These are phyloP conservation scores for Raffaelea ambrosiae DNA, from an alignment of 2,329 filamentous ascomycete species.

Conservation along the genomic window DNA sequence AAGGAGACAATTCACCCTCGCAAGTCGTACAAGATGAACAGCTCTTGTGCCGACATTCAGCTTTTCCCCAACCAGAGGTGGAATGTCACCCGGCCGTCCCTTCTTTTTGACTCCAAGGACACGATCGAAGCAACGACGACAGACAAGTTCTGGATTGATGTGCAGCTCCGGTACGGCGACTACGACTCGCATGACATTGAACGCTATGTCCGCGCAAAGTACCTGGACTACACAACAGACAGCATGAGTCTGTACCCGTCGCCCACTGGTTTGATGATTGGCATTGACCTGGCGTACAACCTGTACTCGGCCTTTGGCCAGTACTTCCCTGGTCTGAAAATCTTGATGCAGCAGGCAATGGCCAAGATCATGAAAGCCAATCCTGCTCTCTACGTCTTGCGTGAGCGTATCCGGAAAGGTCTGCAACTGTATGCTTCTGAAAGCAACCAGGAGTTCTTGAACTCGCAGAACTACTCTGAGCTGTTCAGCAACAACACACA, in stretches of 20 bases:
- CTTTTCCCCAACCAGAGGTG: conserved; percentile 97
- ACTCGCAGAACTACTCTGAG: conserved; percentile 98
- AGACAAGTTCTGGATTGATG: conserved; percentile 99
- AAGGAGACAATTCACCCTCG: conserved; percentile 98
- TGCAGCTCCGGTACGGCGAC: conserved; percentile 83
- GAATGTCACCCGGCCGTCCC: conserved; percentile 90
- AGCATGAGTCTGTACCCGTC: conserved; percentile 98
- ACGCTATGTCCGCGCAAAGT: conserved; percentile 93
- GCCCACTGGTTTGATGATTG: conserved; percentile 93
- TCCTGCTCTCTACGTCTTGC: conserved; percentile 87
- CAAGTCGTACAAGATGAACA: conserved; percentile 99
- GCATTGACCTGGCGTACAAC: conserved; percentile 96
- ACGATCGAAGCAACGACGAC: conserved; percentile 87
- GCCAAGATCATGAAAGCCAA: conserved; percentile 99
- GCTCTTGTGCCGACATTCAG: conserved; percentile 93
- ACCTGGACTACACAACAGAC: conserved; percentile 96
- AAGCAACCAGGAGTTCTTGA: conserved; percentile 98
- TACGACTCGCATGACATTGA: conserved; percentile 99
- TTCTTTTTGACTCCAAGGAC: conserved; percentile 94
- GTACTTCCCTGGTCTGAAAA: conserved; percentile 97
- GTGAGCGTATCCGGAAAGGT: conserved; percentile 97
- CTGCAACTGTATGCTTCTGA: conserved; percentile 96
- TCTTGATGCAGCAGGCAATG: conserved; percentile 95
- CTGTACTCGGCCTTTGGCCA: conserved; percentile 96
- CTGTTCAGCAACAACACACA: conserved; percentile 99